These are phyloP conservation scores for Pterocarpus santalinus DNA, from an alignment of 306 rosid species.

Conservation along the genomic window DNA sequence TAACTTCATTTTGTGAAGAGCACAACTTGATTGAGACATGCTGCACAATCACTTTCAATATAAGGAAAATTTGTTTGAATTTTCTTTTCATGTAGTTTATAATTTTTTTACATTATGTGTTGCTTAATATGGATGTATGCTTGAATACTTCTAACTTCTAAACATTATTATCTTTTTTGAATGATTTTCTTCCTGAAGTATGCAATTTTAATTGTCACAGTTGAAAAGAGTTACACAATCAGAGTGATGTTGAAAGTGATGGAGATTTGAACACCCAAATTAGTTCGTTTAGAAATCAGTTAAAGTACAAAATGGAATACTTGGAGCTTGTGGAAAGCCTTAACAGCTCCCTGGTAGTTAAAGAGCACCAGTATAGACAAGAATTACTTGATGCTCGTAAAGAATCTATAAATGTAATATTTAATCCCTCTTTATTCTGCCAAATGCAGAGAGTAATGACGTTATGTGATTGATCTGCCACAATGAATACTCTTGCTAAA, in stretches of 20 bases:
- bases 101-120: not conserved
- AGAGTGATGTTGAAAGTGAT: conserved; percentile 17
- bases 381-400: conserved; percentile 48
- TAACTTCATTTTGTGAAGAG: not conserved
- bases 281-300: conserved; percentile 29
- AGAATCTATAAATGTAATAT: conserved; percentile 45
- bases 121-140: not conserved
- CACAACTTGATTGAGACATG: conserved; percentile 3
- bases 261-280: conserved; percentile 34
- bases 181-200: conserved; percentile 12
- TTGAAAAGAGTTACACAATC: conserved; percentile 24
- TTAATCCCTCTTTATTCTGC: not conserved
- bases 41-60: not conserved
- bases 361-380: conserved; percentile 40
- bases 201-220: conserved; percentile 36
- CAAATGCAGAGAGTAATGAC: not conserved
- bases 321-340: conserved; percentile 37
- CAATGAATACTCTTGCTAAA: not conserved
- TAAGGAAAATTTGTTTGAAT: not conserved
- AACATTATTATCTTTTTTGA: conserved; percentile 17
- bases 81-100: conserved; percentile 1
- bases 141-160: not conserved
- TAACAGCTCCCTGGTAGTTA: conserved; percentile 28
- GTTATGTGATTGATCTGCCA: conserved; percentile 7
- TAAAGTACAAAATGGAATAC: conserved; percentile 45